phyloP scores from a whole-genome alignment of 495 filamentous ascomycete species.

The Aspergillus bertholletiae region DNA sequence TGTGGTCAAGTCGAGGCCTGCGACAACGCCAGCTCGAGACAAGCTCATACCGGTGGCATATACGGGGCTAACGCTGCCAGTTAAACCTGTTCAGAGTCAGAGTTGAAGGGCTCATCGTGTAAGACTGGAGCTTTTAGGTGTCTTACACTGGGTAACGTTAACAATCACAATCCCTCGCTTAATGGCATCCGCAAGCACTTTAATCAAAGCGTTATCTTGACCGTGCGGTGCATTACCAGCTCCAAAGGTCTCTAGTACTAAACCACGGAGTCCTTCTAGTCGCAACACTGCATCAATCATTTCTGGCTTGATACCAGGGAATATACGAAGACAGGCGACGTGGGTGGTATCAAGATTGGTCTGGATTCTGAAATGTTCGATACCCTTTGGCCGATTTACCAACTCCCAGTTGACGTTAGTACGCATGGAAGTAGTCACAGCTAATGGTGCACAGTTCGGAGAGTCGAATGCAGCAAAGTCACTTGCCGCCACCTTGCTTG shows the following conservation, averaged over 20 bases:
- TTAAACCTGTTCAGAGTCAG: slow-evolving; percentile 46
- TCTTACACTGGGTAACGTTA: slow-evolving; percentile 86
- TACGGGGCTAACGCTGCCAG: slow-evolving; percentile 81
- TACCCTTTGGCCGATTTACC: slow-evolving; percentile 67
- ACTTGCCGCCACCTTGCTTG: slow-evolving; percentile 84
- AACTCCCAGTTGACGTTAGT: slow-evolving; percentile 83
- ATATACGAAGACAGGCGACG: slow-evolving; percentile 90
- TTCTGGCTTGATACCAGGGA: slow-evolving; percentile 90
- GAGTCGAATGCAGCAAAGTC: slow-evolving; percentile 84
- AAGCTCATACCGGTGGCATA: slow-evolving; percentile 90
- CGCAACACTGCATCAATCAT: slow-evolving; percentile 89
- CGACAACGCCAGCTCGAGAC: slow-evolving; percentile 85
- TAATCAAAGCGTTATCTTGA: slow-evolving; percentile 77
- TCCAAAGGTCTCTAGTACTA: slow-evolving; percentile 93
- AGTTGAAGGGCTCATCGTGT: not conserved
- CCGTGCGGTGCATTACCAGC: slow-evolving; percentile 90
- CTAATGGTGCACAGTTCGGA: slow-evolving; percentile 79
- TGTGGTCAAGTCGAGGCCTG: slow-evolving; percentile 88
- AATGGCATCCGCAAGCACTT: slow-evolving; percentile 74
- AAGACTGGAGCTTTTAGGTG: not conserved
- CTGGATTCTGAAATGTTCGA: slow-evolving; percentile 73
- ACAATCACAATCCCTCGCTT: slow-evolving; percentile 82
- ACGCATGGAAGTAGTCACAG: slow-evolving; percentile 72
- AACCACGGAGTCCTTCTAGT: slow-evolving; percentile 72
- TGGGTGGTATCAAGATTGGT: slow-evolving; percentile 79